Conservation (phyloP, 768 basidiomycete genomes). For the Rhodotorula taiwanensis region DNA sequence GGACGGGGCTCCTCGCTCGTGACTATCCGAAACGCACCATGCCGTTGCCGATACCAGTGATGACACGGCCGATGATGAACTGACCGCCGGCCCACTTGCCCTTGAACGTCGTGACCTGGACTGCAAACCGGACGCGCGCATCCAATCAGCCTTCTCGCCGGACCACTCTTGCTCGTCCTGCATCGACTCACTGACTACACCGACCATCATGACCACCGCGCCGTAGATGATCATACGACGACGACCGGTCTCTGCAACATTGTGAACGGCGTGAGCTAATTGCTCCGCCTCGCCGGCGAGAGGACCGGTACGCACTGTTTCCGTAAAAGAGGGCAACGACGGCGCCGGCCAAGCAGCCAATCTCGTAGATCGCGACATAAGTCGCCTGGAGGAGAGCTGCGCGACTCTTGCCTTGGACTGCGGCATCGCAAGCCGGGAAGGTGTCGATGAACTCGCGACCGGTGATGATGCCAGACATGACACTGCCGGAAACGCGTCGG, state of each 20-base stretch:
- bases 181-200: no score
- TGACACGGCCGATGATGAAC: constrained; percentile 46
- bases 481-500: no score
- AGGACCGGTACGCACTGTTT: no score
- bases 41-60: constrained; percentile 14
- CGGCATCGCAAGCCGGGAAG: constrained; percentile 50
- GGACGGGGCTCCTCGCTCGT: no score
- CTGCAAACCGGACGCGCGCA: no score
- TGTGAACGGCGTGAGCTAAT: no score
- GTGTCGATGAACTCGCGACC: constrained; percentile 47
- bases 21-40: no score
- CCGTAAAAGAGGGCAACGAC: constrained; percentile 53
- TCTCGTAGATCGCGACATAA: constrained; percentile 49
- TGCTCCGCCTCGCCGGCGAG: no score
- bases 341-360: constrained; percentile 53
- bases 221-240: no score
- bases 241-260: constrained; percentile 31
- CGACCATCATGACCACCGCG: neutral
- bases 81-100: constrained; percentile 43
- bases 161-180: no score
- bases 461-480: constrained; percentile 61
- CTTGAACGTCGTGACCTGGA: constrained; percentile 46
- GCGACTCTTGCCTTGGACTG: constrained; percentile 14
- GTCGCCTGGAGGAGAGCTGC: constrained; percentile 28
- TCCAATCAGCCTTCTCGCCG: no score